Evolutionary conservation across 352 stramenopile species (phyloP).

Genomic region (Phytophthora pisi): DNA sequence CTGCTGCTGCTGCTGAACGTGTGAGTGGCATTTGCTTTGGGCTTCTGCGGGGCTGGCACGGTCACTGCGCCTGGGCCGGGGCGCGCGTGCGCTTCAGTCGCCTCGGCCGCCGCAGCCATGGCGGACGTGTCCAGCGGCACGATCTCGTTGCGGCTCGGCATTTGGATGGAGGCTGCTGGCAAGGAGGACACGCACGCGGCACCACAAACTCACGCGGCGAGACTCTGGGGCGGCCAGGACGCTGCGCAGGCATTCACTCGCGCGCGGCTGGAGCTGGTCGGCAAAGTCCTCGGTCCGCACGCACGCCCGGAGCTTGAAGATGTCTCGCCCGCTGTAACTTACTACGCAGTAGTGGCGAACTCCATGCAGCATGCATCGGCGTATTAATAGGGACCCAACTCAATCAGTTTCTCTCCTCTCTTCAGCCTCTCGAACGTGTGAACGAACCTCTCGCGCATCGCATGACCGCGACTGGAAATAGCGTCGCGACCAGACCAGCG

Average conservation of each 20-base stretch:
- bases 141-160: slow-evolving; percentile 73
- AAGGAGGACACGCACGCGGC: neutral
- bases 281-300: neutral
- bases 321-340: slow-evolving; percentile 13
- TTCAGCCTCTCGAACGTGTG: neutral
- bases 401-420: neutral
- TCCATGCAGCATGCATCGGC: slow-evolving; percentile 2
- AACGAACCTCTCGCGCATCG: neutral
- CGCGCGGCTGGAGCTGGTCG: slow-evolving; percentile 5
- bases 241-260: slow-evolving; percentile 27
- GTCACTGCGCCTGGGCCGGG: slow-evolving; percentile 21
- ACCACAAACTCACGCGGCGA: neutral
- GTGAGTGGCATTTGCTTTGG: slow-evolving; percentile 3
- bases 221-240: slow-evolving; percentile 11
- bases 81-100: slow-evolving; percentile 7
- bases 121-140: slow-evolving; percentile 43
- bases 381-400: slow-evolving; percentile 27
- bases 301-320: too few species aligned
- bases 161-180: neutral
- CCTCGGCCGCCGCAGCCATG: neutral
- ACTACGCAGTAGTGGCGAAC: slow-evolving; percentile 12
- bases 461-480: neutral
- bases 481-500: neutral
- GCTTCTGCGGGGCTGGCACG: slow-evolving; percentile 13
- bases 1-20: slow-evolving; percentile 12